Percentiles rank a stretch among this genome's conserved stretches.
Conservation (phyloP, 768 basidiomycete genomes). For the Boletus vermiculosoides region DNA sequence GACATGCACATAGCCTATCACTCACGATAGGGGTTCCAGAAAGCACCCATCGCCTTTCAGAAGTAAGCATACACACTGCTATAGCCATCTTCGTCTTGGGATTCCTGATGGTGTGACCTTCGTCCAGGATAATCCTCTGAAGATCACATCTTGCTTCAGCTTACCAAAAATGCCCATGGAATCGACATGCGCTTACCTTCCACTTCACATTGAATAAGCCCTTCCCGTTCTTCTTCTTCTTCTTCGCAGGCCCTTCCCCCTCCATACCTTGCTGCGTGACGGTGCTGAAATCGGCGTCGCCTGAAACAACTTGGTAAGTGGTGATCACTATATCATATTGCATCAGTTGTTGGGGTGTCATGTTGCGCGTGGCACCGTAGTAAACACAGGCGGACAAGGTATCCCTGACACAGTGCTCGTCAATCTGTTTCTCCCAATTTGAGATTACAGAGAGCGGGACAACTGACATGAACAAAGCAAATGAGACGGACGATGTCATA, state of each 20-base stretch:
- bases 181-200: constrained; percentile 53
- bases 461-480: constrained; percentile 42
- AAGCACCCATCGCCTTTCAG: constrained; percentile 76
- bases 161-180: background rate
- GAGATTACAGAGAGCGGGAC: constrained; percentile 81
- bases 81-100: constrained; percentile 81
- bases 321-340: constrained; percentile 79
- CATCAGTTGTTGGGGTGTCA: constrained; percentile 58
- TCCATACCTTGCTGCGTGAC: constrained; percentile 7
- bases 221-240: constrained; percentile 58
- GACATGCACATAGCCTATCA: constrained; percentile 4
- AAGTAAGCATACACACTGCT: constrained; percentile 59
- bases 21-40: constrained; percentile 89
- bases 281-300: constrained; percentile 43
- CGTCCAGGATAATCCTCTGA: constrained; percentile 80
- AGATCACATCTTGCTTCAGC: background rate
- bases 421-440: constrained; percentile 85
- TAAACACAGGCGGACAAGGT: constrained; percentile 60
- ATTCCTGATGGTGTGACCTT: constrained; percentile 87
- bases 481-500: background rate
- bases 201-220: constrained; percentile 70
- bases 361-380: constrained; percentile 64
- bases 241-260: constrained; percentile 36
- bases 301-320: constrained; percentile 71
- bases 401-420: constrained; percentile 63